These are phyloP conservation scores for Mucuna pruriens DNA, from an alignment of 306 rosid species.

Conservation along the genomic window DNA sequence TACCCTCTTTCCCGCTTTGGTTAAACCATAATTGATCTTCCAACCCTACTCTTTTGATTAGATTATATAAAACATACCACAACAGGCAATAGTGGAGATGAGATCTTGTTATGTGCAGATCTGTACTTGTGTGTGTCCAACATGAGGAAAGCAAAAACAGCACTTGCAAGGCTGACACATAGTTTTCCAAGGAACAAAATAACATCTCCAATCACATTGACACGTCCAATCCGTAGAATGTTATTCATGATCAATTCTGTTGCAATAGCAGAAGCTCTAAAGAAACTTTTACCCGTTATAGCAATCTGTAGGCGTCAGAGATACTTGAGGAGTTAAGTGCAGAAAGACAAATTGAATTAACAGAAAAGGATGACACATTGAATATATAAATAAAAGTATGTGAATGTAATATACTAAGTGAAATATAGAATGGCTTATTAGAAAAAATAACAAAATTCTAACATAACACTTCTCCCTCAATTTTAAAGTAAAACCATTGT, in stretches of 20 bases:
- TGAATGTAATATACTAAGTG: conserved; percentile 3
- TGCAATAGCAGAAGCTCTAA: conserved; percentile 77
- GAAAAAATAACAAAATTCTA: not conserved
- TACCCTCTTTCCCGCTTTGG: conserved; percentile 10
- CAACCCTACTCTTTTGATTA: not conserved
- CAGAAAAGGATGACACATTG: not conserved
- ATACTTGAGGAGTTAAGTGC: conserved; percentile 20
- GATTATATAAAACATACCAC: conserved; percentile 65
- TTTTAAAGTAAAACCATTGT: not conserved
- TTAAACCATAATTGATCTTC: conserved; percentile 24
- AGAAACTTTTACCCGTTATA: conserved; percentile 91
- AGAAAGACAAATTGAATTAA: not conserved
- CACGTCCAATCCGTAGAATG: conserved; percentile 87
- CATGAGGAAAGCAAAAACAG: conserved; percentile 90
- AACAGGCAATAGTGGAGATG: conserved; percentile 94
- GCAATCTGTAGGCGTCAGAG: conserved; percentile 71
- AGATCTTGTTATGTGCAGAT: conserved; percentile 84
- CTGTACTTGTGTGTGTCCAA: conserved; percentile 81
- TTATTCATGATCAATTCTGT: conserved; percentile 85
- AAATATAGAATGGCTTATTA: not conserved
- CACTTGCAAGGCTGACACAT: conserved; percentile 90
- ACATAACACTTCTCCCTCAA: not conserved
- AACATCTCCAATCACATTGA: conserved; percentile 95
- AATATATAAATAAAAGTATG: not conserved
- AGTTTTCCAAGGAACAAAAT: conserved; percentile 92